Evolutionary conservation across 192 early-diverging fungal genomes (phyloP).

Genomic region (Rhizophlyctis rosea): DNA sequence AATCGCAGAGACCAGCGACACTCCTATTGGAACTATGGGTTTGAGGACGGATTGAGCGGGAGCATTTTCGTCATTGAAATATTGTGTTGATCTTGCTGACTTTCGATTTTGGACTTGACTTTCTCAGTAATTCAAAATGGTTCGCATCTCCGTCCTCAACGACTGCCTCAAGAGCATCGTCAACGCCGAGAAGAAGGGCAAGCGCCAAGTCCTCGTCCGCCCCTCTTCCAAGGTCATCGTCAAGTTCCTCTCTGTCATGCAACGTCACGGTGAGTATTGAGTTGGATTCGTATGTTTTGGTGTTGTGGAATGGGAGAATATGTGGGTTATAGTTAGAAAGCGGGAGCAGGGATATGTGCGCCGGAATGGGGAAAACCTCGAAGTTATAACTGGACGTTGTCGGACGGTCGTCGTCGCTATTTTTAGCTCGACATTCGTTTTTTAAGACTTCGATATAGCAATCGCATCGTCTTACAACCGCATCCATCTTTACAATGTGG

Average conservation of each 20-base stretch:
- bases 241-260: constrained; percentile 99
- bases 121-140: constrained; percentile 59
- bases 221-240: constrained; percentile 98
- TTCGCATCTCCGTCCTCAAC: constrained; percentile 89
- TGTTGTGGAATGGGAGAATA: too few relatives aligned
- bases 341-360: not conserved
- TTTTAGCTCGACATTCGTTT: constrained; percentile 60
- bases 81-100: not conserved
- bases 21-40: constrained; percentile 8
- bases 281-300: not conserved
- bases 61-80: not conserved
- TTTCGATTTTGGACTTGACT: constrained; percentile 3
- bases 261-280: constrained; percentile 82
- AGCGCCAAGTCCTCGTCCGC: constrained; percentile 96
- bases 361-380: constrained; percentile 29
- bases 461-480: constrained; percentile 54
- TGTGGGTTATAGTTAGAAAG: too few relatives aligned
- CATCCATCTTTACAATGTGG: too few relatives aligned
- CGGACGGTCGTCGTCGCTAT: constrained; percentile 43
- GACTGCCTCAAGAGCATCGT: constrained; percentile 98
- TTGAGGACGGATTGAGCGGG: not conserved
- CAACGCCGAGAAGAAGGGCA: constrained; percentile 98
- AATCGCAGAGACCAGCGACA: constrained; percentile 18
- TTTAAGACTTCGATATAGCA: constrained; percentile 72
- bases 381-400: constrained; percentile 73